Percentiles rank a stretch among this genome's conserved stretches.
phyloP scores from a whole-genome alignment of 805 yeast species.

The Lachancea lanzarotensis region DNA sequence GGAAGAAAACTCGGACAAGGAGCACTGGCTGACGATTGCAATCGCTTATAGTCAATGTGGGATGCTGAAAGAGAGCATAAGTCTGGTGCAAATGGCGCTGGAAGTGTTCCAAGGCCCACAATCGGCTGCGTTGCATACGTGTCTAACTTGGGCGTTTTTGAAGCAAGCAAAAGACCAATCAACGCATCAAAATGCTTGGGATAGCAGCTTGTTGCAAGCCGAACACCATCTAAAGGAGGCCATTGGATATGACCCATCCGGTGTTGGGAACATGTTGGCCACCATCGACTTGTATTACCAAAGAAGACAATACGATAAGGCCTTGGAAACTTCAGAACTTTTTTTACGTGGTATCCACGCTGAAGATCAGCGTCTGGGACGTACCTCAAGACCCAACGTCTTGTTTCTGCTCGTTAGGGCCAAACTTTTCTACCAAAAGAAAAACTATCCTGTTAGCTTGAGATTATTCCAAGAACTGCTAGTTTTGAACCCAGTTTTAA shows the following conservation, averaged over 20 bases:
- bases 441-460: constrained; percentile 66
- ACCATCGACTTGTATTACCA: constrained; percentile 59
- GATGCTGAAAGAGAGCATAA: constrained; percentile 53
- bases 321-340: constrained; percentile 60
- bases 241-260: constrained; percentile 38
- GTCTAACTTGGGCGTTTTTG: constrained; percentile 68
- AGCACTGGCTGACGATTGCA: constrained; percentile 82
- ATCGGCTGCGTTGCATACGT: constrained; percentile 51
- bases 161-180: constrained; percentile 35
- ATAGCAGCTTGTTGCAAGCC: constrained; percentile 35
- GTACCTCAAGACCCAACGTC: constrained; percentile 52
- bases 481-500: constrained; percentile 64
- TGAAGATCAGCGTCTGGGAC: constrained; percentile 30
- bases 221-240: constrained; percentile 44
- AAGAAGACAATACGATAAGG: constrained; percentile 60
- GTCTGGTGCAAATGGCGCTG: constrained; percentile 57
- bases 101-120: constrained; percentile 31
- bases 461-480: constrained; percentile 79
- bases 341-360: constrained; percentile 40
- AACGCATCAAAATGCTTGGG: constrained; percentile 21
- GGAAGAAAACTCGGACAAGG: constrained; percentile 68
- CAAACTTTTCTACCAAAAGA: constrained; percentile 64
- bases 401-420: constrained; percentile 82
- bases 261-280: constrained; percentile 51
- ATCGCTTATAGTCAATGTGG: constrained; percentile 66